phyloP scores from a whole-genome alignment of 345 rosid species.

The Litchi chinensis region DNA sequence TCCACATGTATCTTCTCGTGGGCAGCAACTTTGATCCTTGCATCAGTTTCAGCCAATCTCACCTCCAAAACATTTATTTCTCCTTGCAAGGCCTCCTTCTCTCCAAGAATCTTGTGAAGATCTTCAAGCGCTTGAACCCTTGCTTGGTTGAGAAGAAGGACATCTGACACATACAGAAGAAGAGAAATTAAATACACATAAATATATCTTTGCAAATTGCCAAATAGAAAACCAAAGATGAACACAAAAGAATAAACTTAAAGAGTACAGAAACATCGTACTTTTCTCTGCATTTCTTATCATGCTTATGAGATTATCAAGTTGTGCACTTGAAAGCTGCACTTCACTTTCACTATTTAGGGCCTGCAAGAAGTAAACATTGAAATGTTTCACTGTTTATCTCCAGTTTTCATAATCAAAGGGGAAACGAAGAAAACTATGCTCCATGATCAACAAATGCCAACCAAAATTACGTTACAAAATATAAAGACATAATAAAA shows the following conservation, averaged over 20 bases:
- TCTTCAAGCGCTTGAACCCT: conserved; percentile 76
- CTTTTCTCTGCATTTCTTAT: conserved; percentile 88
- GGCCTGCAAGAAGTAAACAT: conserved; percentile 44
- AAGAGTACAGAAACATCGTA: conserved; percentile 32
- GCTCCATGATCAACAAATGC: not conserved
- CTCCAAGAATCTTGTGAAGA: conserved; percentile 61
- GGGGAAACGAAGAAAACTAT: not conserved
- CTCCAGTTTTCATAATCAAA: conserved; percentile 1
- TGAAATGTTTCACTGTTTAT: not conserved
- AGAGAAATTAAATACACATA: conserved; percentile 3
- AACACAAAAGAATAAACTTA: conserved; percentile 5
- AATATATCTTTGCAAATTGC: not conserved
- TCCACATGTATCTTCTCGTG: conserved; percentile 75
- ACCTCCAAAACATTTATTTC: conserved; percentile 68
- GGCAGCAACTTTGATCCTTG: conserved; percentile 70
- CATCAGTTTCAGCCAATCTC: conserved; percentile 88
- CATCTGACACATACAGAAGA: conserved; percentile 49
- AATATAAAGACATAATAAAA: not conserved
- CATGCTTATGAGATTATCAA: conserved; percentile 69
- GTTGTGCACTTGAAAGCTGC: conserved; percentile 50
- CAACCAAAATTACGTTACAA: not conserved
- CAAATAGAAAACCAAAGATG: conserved; percentile 1
- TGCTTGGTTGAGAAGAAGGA: conserved; percentile 83
- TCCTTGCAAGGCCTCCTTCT: conserved; percentile 77
- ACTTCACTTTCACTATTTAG: conserved; percentile 46